Evolutionary conservation across 1,139 yeast genomes (phyloP).

Genomic region (Neolecta irregularis): DNA sequence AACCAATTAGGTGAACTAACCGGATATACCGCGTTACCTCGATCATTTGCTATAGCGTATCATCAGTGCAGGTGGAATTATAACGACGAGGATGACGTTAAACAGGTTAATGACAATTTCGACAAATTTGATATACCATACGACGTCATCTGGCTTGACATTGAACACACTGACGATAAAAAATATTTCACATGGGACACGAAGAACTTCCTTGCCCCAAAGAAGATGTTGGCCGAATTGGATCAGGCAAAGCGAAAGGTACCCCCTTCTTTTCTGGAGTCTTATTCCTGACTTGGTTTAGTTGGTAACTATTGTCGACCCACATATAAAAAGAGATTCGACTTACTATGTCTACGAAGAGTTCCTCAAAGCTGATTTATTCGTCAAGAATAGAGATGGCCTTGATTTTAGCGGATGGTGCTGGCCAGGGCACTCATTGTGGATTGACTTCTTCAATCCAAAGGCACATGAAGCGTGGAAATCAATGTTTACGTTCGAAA

Average conservation of each 20-base stretch:
- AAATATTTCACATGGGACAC: slow-evolving; percentile 86
- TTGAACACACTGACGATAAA: slow-evolving; percentile 75
- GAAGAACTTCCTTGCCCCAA: slow-evolving; percentile 60
- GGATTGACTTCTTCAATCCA: slow-evolving; percentile 79
- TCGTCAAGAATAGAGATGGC: slow-evolving; percentile 34
- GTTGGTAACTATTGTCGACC: slow-evolving; percentile 75
- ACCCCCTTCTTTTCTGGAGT: background rate
- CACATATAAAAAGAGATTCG: slow-evolving; percentile 53
- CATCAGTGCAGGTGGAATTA: slow-evolving; percentile 98
- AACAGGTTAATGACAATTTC: slow-evolving; percentile 51
- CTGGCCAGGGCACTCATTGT: slow-evolving; percentile 95
- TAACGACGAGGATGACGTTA: slow-evolving; percentile 70
- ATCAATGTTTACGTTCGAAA: slow-evolving; percentile 24
- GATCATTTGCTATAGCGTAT: slow-evolving; percentile 65
- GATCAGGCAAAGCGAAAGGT: slow-evolving; percentile 56
- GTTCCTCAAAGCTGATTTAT: slow-evolving; percentile 29
- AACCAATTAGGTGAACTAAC: slow-evolving; percentile 54
- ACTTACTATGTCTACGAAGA: slow-evolving; percentile 50
- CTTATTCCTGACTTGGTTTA: slow-evolving; percentile 1
- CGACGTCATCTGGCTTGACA: slow-evolving; percentile 89
- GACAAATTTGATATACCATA: slow-evolving; percentile 67
- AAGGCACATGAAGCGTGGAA: slow-evolving; percentile 48
- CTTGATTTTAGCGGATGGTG: slow-evolving; percentile 66
- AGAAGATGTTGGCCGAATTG: slow-evolving; percentile 44
- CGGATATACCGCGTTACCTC: slow-evolving; percentile 66